These are phyloP conservation scores for Aspergillus caelatus DNA, from an alignment of 2,329 filamentous ascomycete genomes.

Conservation along the genomic window DNA sequence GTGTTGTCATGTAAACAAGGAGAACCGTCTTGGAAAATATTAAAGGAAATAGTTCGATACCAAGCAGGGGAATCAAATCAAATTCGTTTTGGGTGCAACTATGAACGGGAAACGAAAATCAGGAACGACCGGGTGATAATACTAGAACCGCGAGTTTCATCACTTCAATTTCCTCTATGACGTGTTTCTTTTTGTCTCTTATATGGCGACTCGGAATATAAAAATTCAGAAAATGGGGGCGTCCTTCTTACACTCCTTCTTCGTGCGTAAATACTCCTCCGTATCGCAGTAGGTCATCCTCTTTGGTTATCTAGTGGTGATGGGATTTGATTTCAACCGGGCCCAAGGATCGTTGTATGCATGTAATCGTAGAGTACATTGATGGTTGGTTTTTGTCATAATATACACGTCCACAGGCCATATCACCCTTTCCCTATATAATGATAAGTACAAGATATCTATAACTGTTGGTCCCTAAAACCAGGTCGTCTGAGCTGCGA, in stretches of 20 bases:
- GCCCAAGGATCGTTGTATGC: neutral
- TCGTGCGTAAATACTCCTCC: neutral
- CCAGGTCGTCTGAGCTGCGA: neutral
- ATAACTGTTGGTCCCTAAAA: neutral
- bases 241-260: neutral
- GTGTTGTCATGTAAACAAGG: constrained; percentile 94
- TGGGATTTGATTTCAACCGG: neutral
- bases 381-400: neutral
- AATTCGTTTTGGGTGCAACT: constrained; percentile 10
- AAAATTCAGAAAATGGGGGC: constrained; percentile 12
- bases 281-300: neutral
- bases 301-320: neutral
- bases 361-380: neutral
- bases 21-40: constrained; percentile 12
- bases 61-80: constrained; percentile 14
- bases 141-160: constrained; percentile 8
- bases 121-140: constrained; percentile 10
- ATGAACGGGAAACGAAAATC: constrained; percentile 12
- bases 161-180: constrained; percentile 13
- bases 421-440: neutral
- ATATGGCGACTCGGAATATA: constrained; percentile 17
- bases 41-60: constrained; percentile 18
- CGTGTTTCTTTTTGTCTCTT: constrained; percentile 16
- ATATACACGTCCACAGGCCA: neutral
- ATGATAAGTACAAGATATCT: neutral